Percentiles rank a stretch among this genome's conserved stretches.
Evolutionary conservation across 2,329 filamentous ascomycete species (phyloP).

Genomic region (Laburnicola sp.): DNA sequence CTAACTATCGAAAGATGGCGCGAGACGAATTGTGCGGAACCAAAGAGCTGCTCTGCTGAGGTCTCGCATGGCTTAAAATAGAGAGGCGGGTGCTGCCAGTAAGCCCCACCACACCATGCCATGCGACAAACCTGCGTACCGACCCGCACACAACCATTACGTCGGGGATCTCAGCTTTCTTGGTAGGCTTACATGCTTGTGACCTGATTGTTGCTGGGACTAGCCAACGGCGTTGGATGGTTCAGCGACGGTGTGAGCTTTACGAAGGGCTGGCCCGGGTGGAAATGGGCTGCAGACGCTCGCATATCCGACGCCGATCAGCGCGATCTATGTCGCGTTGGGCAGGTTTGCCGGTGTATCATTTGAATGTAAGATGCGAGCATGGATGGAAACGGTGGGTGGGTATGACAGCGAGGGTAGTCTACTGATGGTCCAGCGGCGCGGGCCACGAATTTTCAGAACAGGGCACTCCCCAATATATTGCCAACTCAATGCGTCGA

Average conservation of each 20-base stretch:
- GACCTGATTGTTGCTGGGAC: background rate
- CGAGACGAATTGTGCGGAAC: background rate
- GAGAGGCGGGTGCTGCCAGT: constrained; percentile 6
- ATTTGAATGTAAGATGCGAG: no score
- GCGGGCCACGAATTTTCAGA: no score
- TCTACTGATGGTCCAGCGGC: no score
- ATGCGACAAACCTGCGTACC: background rate
- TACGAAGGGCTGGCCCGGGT: background rate
- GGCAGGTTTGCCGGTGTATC: background rate
- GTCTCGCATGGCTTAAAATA: constrained; percentile 4
- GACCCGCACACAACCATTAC: background rate
- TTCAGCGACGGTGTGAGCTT: constrained; percentile 4
- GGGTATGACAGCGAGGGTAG: no score
- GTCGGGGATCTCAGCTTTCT: background rate
- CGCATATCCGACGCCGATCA: background rate
- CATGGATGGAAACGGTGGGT: no score
- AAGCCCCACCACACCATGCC: background rate
- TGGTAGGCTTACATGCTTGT: background rate
- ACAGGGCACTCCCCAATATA: no score
- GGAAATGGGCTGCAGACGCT: background rate
- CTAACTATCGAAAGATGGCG: background rate
- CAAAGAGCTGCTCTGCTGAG: background rate
- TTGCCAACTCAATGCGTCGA: no score
- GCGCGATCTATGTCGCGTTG: background rate
- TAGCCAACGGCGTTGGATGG: background rate